phyloP scores from a whole-genome alignment of 1,284 basidiomycete species.

The Ustilago nuda region DNA sequence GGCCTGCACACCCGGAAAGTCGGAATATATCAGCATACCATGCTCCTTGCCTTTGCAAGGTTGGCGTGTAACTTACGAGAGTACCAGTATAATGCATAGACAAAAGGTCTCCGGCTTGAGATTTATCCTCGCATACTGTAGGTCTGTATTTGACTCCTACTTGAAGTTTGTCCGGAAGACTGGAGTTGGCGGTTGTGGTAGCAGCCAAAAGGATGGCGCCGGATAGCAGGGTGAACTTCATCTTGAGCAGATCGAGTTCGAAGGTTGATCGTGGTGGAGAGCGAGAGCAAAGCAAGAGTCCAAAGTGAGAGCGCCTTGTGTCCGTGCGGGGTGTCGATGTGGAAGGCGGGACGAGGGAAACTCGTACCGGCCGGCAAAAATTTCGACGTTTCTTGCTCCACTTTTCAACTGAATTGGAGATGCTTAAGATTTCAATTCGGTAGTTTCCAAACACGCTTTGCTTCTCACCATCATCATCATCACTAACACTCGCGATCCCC shows the following conservation, averaged over 20 bases:
- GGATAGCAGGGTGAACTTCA: constrained; percentile 23
- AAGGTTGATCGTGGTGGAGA: background rate
- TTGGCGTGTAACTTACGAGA: constrained; percentile 56
- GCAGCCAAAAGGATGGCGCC: constrained; percentile 24
- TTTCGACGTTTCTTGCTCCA: constrained; percentile 4
- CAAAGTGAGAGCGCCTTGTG: background rate
- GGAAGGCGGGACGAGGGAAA: background rate
- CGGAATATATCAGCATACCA: background rate
- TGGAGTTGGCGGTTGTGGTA: constrained; percentile 42
- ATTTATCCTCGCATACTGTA: constrained; percentile 74
- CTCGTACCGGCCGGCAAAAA: constrained; percentile 40
- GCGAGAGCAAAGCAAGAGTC: constrained; percentile 6
- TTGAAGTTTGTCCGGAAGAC: constrained; percentile 54
- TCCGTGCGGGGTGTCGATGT: background rate
- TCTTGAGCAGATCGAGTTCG: background rate
- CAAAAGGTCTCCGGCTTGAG: constrained; percentile 77
- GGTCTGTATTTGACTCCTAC: constrained; percentile 71
- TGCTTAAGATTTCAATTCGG: background rate
- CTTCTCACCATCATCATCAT: too few species aligned
- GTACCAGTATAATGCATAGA: constrained; percentile 80
- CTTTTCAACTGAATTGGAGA: background rate
- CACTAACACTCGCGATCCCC: too few species aligned
- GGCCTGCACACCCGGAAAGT: constrained; percentile 49
- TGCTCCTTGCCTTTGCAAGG: too few species aligned
- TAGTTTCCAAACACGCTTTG: background rate